phyloP scores from a whole-genome alignment of 192 early-diverging fungal genomes.

The Coemansia sp. region DNA sequence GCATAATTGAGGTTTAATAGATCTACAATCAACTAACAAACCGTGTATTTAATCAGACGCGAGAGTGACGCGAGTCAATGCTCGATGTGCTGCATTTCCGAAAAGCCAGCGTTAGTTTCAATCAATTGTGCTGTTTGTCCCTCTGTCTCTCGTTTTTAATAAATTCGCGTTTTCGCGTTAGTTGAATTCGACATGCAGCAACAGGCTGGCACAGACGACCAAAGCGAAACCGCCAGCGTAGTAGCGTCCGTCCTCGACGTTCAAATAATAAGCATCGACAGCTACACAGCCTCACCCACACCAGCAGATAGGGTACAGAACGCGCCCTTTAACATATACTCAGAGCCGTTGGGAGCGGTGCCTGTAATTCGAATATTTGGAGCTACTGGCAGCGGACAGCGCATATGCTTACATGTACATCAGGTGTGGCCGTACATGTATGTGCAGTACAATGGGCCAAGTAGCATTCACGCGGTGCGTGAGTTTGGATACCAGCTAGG shows the following conservation, averaged over 20 bases:
- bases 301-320: constrained; percentile 21
- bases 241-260: constrained; percentile 29
- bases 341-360: constrained; percentile 33
- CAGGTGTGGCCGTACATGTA: constrained; percentile 82
- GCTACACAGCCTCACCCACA: constrained; percentile 50
- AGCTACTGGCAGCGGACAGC: constrained; percentile 65
- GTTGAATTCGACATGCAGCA: not conserved
- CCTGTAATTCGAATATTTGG: constrained; percentile 81
- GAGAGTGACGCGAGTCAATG: not conserved
- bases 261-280: constrained; percentile 67
- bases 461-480: constrained; percentile 15
- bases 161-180: not conserved
- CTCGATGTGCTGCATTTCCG: not conserved
- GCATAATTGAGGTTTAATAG: not conserved
- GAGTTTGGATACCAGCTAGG: constrained; percentile 36
- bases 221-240: not conserved
- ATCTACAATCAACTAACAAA: not conserved
- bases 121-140: not conserved
- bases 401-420: constrained; percentile 81
- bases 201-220: not conserved
- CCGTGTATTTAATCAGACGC: not conserved
- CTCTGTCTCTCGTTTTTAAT: not conserved
- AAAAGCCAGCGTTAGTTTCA: not conserved
- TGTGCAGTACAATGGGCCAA: constrained; percentile 60
- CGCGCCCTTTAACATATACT: constrained; percentile 38